Base-by-base conservation (phyloP, 2,329 filamentous ascomycete species). In the Stenocarpella maydis region DNA sequence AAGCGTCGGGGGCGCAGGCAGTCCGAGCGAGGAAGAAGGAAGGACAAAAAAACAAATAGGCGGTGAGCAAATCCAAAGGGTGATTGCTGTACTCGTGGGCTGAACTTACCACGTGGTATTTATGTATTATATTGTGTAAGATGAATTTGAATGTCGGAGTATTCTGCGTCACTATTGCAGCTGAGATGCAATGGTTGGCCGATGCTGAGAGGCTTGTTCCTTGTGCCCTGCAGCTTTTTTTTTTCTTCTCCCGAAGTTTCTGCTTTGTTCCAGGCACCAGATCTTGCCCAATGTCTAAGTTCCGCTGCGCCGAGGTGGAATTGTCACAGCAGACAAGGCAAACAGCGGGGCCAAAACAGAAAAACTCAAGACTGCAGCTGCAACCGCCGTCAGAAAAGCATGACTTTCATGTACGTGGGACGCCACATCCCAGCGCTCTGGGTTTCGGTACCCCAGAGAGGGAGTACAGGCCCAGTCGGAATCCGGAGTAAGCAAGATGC, bases 391-490 rank as follows among this genome's bases (percentile, higher is more conserved):
- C 43, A 63, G 58, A 49, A 24, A 63, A 39, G 41, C 52, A 49
- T 49, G 65, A 58, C 31, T 58, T 67, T 67, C 52, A 67, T 67
- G 65, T 67, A 58, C 65, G 65, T 58, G 52, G 37, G 65, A 47
- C 65, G 65, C 65, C 65, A 67, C 65, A 49, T 50, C 65, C 65
- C 65, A 58, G 41, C 17, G 52, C 17, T 52, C 14, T 67, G 65
- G 65, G 47, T 49, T 34, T 49, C 65, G 53, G 65, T 39, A 50
- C 65, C 65, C 52, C 65, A 67, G 53, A 41, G 43, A 61, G 43
- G 47, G 28, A 61, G 43, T 14, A 63, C 58, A 47, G 4, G 28
- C 43, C 34, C 58, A 49, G 41, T 47, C 58, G 58, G 58, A 63
- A n/a, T 49, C 58, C 58, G 58, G 58, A 63, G 58, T 63, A 63